These are phyloP conservation scores for Scutellaria barbata DNA, from an alignment of 257 asterid species.

Conservation along the genomic window DNA sequence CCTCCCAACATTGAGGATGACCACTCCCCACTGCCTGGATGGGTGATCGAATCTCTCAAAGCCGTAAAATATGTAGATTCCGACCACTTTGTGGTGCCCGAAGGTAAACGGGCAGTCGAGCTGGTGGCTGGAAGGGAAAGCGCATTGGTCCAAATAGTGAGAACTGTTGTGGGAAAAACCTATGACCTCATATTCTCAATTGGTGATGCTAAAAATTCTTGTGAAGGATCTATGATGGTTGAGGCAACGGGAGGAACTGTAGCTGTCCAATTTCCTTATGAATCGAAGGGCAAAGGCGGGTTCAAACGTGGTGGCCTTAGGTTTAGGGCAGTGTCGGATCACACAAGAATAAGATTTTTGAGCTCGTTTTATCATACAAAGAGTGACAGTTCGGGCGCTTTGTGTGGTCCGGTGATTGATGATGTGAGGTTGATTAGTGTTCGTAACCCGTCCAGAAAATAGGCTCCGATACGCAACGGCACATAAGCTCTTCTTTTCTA, in stretches of 20 bases:
- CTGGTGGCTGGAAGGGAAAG: conserved; percentile 84
- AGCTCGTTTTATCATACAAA: conserved; percentile 71
- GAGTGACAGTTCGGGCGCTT: conserved; percentile 67
- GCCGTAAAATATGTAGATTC: conserved; percentile 87
- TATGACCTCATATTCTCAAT: conserved; percentile 57
- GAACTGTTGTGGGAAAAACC: conserved; percentile 43
- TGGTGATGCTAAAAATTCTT: conserved; percentile 71
- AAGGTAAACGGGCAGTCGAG: conserved; percentile 72
- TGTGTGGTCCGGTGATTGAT: conserved; percentile 89
- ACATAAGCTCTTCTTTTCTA: neutral
- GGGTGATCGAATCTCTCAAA: conserved; percentile 80
- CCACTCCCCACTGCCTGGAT: conserved; percentile 85
- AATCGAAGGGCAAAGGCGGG: conserved; percentile 69
- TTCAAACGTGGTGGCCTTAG: conserved; percentile 57
- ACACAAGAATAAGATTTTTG: conserved; percentile 67
- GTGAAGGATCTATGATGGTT: conserved; percentile 76
- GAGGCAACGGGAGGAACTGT: conserved; percentile 63
- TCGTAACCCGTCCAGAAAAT: conserved; percentile 30
- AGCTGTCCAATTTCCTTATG: conserved; percentile 52
- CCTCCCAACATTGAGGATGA: conserved; percentile 83
- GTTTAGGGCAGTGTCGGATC: conserved; percentile 47
- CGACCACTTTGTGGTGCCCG: conserved; percentile 63
- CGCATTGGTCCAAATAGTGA: conserved; percentile 56
- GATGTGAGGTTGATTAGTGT: conserved; percentile 62
- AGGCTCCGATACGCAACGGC: neutral